Evolutionary conservation across 768 basidiomycete species (phyloP).

Genomic region (Podaxis mareebaensis): DNA sequence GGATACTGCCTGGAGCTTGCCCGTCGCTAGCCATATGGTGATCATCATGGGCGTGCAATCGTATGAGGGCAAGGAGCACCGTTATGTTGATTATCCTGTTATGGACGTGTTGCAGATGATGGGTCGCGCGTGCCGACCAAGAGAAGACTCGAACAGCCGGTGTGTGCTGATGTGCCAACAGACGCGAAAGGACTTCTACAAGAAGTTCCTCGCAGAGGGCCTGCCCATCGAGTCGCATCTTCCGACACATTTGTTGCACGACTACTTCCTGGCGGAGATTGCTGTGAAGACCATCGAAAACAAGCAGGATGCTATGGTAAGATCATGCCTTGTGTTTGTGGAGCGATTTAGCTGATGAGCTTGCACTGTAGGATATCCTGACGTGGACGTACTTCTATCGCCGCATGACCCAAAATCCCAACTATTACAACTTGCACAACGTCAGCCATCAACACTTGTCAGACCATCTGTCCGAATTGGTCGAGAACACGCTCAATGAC

Average conservation of each 20-base stretch:
- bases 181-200: conserved; percentile 87
- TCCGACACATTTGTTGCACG: conserved; percentile 86
- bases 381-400: conserved; percentile 99
- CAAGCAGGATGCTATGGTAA: conserved; percentile 94
- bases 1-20: too few relatives aligned
- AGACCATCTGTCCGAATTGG: conserved; percentile 93
- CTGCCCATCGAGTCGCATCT: conserved; percentile 96
- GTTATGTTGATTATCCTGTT: too few relatives aligned
- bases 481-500: conserved; percentile 90
- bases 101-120: too few relatives aligned
- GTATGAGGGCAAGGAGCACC: too few relatives aligned
- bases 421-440: conserved; percentile 92
- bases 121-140: too few relatives aligned
- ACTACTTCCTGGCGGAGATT: conserved; percentile 98
- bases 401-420: conserved; percentile 96
- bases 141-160: too few relatives aligned
- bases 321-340: conserved; percentile 17
- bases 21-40: too few relatives aligned
- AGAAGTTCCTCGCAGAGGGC: conserved; percentile 97
- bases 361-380: conserved; percentile 72
- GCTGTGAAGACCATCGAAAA: conserved; percentile 99
- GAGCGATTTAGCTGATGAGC: background rate
- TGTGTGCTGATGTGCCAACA: too few relatives aligned
- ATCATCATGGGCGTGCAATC: too few relatives aligned
- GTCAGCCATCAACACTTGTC: conserved; percentile 95